Evolutionary conservation across 1,139 yeast genomes (phyloP), one percentile per base, ranked within the genome.

Genomic region (Kodamaea suecica): DNA sequence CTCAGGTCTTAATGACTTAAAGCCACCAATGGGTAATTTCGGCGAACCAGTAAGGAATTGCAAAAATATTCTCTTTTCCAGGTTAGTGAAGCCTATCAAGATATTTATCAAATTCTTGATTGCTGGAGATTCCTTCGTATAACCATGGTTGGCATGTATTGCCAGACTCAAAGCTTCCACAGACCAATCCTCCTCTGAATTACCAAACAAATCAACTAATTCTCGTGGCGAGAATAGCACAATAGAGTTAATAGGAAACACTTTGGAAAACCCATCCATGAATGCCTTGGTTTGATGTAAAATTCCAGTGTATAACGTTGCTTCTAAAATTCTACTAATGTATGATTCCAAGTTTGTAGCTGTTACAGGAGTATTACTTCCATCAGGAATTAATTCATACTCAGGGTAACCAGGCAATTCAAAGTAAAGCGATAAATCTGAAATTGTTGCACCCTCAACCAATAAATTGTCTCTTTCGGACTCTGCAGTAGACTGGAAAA

Each of bases 11-110:
- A 92, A 66, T 1, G 86, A 75, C 49, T 82, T 84, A 65, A 92
- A 92, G 0, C 98, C 98, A 0, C 97, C 98, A 49, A 88, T 76
- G 1, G 98, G 98, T 33, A 92, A 61, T 46, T 83, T 85, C 3
- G 97, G 97, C 3, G 96, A 80, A 0, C 98, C 98, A 0, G 98
- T 92, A 43, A 90, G 66, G 56, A 92, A 92, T 55, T 87, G 96
- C 33, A 88, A 61, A 51, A 92, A 90, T 24, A 71, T 62, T 32
- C 97, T 70, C 43, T 84, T 77, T 43, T 88, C 84, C 2, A 59
- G 52, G 8, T 59, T 39, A 17, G 55, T 41, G 43, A 88, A 83
- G 5, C 63, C 63, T 3, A 76, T 55, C 73, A 92, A 66, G 1
- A 86, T 70, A 23, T 68, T 66, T 20, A 88, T 59, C 38, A 92